A percentile compares a stretch with the other conserved stretches of the same genome.
phyloP scores from a whole-genome alignment of 495 filamentous ascomycete species.

The Pyrenula massariospora region DNA sequence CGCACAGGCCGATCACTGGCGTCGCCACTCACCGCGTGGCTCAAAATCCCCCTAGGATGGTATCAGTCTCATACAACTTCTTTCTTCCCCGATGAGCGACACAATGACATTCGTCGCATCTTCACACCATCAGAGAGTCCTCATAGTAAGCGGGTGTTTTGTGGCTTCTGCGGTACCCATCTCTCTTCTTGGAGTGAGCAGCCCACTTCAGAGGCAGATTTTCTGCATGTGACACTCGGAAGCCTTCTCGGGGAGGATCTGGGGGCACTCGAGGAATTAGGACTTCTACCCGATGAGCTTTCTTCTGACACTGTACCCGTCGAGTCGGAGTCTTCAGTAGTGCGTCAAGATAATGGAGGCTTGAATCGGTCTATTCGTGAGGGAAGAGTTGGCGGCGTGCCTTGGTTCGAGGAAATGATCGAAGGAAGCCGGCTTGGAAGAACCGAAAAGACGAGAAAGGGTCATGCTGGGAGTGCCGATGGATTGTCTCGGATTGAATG shows the following conservation, averaged over 20 bases:
- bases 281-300: slow-evolving; percentile 42
- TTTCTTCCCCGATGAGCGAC: slow-evolving; percentile 69
- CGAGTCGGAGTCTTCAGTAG: not conserved
- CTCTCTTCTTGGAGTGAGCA: slow-evolving; percentile 70
- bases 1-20: slow-evolving; percentile 50
- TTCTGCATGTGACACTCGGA: slow-evolving; percentile 62
- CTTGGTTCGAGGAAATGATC: slow-evolving; percentile 77
- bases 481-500: slow-evolving; percentile 58
- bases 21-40: slow-evolving; percentile 61
- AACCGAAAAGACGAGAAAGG: slow-evolving; percentile 48
- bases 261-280: slow-evolving; percentile 53
- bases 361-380: slow-evolving; percentile 9
- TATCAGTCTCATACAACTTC: slow-evolving; percentile 60
- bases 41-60: slow-evolving; percentile 68
- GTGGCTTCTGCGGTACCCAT: slow-evolving; percentile 79
- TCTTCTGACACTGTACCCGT: slow-evolving; percentile 23
- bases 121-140: slow-evolving; percentile 52
- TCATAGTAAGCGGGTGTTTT: slow-evolving; percentile 62
- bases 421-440: slow-evolving; percentile 59
- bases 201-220: slow-evolving; percentile 55
- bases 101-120: slow-evolving; percentile 53
- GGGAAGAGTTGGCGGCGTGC: slow-evolving; percentile 40
- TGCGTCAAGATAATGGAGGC: slow-evolving; percentile 1
- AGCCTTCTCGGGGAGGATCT: slow-evolving; percentile 57
- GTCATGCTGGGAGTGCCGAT: slow-evolving; percentile 37